Evolutionary conservation across 2,329 filamentous ascomycete genomes (phyloP).

Genomic region (Madurella mycetomatis): DNA sequence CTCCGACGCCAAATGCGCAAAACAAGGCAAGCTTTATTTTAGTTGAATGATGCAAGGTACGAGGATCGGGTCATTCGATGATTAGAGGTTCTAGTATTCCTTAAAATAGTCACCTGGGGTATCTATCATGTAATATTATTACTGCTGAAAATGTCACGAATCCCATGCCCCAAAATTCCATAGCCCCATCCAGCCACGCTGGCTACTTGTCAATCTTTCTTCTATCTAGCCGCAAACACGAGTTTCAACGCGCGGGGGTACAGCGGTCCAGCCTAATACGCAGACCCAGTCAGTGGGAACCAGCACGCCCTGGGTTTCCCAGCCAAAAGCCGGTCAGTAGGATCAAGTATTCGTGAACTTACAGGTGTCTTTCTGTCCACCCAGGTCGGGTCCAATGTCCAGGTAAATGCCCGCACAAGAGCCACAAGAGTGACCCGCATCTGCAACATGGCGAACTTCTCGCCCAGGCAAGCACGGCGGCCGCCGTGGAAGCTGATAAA

Average conservation of each 20-base stretch:
- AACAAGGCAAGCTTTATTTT: too few relatives aligned
- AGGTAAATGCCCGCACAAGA: conserved; percentile 9
- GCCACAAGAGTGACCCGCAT: conserved; percentile 16
- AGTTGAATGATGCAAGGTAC: too few relatives aligned
- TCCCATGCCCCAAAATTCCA: too few relatives aligned
- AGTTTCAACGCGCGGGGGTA: conserved; percentile 15
- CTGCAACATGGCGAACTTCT: conserved; percentile 18
- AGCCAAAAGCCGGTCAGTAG: too few relatives aligned
- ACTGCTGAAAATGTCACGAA: too few relatives aligned
- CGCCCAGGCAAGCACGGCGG: conserved; percentile 16
- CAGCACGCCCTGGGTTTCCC: too few relatives aligned
- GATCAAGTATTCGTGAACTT: background rate
- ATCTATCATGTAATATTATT: too few relatives aligned
- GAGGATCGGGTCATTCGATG: too few relatives aligned
- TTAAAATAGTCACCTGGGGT: too few relatives aligned
- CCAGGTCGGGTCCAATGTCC: conserved; percentile 15
- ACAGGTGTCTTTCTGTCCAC: conserved; percentile 19
- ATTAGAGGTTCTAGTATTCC: too few relatives aligned
- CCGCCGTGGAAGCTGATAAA: conserved; percentile 21
- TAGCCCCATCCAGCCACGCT: too few relatives aligned
- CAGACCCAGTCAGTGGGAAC: background rate
- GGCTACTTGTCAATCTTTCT: background rate
- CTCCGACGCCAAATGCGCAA: too few relatives aligned
- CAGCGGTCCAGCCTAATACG: conserved; percentile 15
- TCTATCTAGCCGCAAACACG: conserved; percentile 9